Conservation (phyloP, 208 protist species). For the Leishmania gerbilli region DNA sequence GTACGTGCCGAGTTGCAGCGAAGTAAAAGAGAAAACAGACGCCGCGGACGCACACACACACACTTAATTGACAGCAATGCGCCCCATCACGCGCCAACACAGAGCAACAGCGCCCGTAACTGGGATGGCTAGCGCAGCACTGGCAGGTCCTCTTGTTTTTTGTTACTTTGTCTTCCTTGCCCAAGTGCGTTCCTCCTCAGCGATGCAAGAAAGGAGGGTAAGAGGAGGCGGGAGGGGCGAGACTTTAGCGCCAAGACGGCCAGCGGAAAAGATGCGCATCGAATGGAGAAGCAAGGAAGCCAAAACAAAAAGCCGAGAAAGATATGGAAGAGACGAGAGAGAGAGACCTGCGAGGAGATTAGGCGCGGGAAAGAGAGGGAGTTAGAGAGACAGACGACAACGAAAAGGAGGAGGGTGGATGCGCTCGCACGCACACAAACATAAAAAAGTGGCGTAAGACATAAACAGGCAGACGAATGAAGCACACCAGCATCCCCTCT, state of each 20-base stretch:
- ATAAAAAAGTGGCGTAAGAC: not conserved
- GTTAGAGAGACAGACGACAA: not conserved
- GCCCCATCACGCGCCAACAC: not conserved
- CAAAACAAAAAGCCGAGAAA: not conserved
- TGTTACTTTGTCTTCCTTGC: not conserved
- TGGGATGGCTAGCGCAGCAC: not conserved
- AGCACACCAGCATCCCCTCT: not conserved
- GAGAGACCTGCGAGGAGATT: not conserved
- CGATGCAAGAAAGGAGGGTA: not conserved
- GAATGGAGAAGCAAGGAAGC: not conserved
- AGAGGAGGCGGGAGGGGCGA: not conserved
- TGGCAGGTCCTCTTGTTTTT: not conserved
- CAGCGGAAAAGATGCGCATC: not conserved
- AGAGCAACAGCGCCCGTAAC: not conserved
- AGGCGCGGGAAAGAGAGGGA: not conserved
- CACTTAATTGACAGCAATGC: not conserved
- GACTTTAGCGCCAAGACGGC: not conserved
- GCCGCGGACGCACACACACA: not conserved
- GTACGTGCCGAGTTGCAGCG: not conserved
- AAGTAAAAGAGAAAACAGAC: conserved; percentile 2
- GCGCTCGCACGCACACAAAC: not conserved
- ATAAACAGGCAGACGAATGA: not conserved
- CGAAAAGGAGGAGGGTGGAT: not conserved
- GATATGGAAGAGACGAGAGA: not conserved
- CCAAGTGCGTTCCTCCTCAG: not conserved